Conservation (phyloP, 495 filamentous ascomycete species). For the Poronia punctata region DNA sequence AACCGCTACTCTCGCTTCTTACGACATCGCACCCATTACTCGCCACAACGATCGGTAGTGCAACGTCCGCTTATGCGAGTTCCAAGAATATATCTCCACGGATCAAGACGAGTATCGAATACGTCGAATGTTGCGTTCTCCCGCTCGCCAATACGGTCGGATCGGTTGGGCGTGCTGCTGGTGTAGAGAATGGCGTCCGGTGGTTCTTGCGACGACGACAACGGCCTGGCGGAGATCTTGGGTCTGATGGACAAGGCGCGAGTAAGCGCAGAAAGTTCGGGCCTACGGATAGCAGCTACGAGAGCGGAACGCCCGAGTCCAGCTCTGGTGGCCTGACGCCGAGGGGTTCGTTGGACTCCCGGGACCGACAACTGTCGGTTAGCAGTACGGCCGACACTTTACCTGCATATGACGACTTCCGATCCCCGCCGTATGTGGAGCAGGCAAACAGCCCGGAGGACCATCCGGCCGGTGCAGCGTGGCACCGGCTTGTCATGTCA, state of each 20-base stretch:
- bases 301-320: slow-evolving; percentile 22
- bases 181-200: slow-evolving; percentile 72
- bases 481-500: slow-evolving; percentile 74
- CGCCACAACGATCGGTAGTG: slow-evolving; percentile 71
- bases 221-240: slow-evolving; percentile 33
- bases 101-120: slow-evolving; percentile 75
- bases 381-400: slow-evolving; percentile 56
- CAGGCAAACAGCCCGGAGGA: slow-evolving; percentile 9
- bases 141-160: slow-evolving; percentile 77
- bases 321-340: slow-evolving; percentile 23
- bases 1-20: slow-evolving; percentile 73
- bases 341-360: slow-evolving; percentile 17
- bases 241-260: slow-evolving; percentile 37
- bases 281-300: slow-evolving; percentile 26
- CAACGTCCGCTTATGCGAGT: slow-evolving; percentile 69
- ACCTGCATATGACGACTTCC: slow-evolving; percentile 72
- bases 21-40: slow-evolving; percentile 74
- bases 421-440: slow-evolving; percentile 65
- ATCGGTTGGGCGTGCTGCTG: slow-evolving; percentile 72
- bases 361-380: slow-evolving; percentile 37
- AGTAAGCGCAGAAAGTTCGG: slow-evolving; percentile 61
- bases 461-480: slow-evolving; percentile 39
- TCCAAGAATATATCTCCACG: slow-evolving; percentile 83
- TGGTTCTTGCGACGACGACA: slow-evolving; percentile 57
- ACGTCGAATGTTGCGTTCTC: slow-evolving; percentile 75